Percentiles rank a stretch among this genome's conserved stretches.
These are phyloP conservation scores for Juglanconis juglandina DNA, from an alignment of 2,329 filamentous ascomycete genomes.

Conservation along the genomic window DNA sequence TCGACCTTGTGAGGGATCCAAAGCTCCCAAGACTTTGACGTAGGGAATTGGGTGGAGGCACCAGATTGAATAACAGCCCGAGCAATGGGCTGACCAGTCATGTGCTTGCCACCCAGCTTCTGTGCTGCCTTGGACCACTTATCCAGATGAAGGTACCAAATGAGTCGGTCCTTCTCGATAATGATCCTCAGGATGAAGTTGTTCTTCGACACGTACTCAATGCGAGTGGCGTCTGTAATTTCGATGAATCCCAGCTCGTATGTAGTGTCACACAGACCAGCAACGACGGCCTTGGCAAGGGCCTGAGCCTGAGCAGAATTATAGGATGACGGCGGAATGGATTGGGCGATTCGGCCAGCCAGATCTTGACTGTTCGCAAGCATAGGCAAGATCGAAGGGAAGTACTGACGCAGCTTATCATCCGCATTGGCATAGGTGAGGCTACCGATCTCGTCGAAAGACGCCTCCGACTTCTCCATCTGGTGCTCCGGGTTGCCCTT, in stretches of 20 bases:
- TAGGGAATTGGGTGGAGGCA: constrained; percentile 5
- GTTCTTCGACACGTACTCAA: constrained; percentile 13
- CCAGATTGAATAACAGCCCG: constrained; percentile 7
- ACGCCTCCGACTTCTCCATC: constrained; percentile 16
- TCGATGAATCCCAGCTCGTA: constrained; percentile 14
- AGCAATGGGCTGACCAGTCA: constrained; percentile 19
- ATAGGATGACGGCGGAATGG: background rate
- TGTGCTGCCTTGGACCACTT: constrained; percentile 4
- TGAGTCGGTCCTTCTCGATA: constrained; percentile 5
- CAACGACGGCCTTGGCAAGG: constrained; percentile 2
- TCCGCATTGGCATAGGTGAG: constrained; percentile 8
- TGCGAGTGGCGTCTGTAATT: constrained; percentile 12
- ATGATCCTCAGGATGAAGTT: constrained; percentile 11
- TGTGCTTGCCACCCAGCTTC: background rate
- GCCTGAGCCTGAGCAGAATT: background rate
- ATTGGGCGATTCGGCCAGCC: background rate
- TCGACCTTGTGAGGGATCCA: background rate
- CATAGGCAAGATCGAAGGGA: constrained; percentile 14
- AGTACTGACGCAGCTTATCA: constrained; percentile 3
- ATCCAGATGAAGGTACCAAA: constrained; percentile 14
- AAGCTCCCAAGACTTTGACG: background rate
- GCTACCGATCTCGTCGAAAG: constrained; percentile 2
- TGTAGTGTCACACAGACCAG: constrained; percentile 7
- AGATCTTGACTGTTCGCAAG: background rate
- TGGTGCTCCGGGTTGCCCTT: constrained; percentile 37